Base-by-base conservation (phyloP, 306 rosid genomes). In the Carpinus viminea region DNA sequence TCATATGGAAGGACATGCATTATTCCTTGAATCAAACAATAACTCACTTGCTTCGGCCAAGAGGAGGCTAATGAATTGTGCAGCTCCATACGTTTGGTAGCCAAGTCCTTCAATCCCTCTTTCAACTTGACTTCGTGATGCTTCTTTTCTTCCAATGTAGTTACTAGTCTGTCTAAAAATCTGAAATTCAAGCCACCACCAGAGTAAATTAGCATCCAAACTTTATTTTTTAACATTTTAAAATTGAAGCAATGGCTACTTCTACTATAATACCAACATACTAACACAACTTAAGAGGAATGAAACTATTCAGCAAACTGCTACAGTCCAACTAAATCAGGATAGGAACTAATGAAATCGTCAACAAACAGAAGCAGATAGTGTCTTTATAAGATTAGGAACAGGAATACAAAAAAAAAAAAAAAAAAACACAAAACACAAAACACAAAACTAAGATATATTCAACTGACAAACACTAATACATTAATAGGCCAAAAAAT, bases 41-140 rank as follows among this genome's bases (percentile, higher is more conserved):
- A 65, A 78, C 88, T 86, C 70, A 91, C 98, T 85, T 94, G 97
- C 82, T 94, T 92, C n/a, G 97, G 94, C 97, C 95, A 88, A 57
- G 79, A 88, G 10, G 97, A 92, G 76, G 98, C 90, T 76, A 94
- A 83, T n/a, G 97, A 89, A 73, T 94, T 94, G 26, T 94, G 97
- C 76, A 94, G 88, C 81, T 91, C 97, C 97, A 92, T 92, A 74
- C 92, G 93, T 81, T 88, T 94, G 56, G 85, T 74, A 81, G 91
- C 89, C 86, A 92, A 84, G 81, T 88, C 95, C 88, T 88, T 90
- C 86, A 94, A 84, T 65, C 98, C 89, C 18, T 92, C 98, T 80
- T 88, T 92, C 90, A 91, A 79, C 89, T 88, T 94, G 77, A 88
- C 88, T 85, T 94, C 97, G 74, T 89, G 97, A 82, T 85, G 95